phyloP scores from a whole-genome alignment of 225 moss, liverwort and hornwort species.

The Physcomitrellopsis africana region DNA sequence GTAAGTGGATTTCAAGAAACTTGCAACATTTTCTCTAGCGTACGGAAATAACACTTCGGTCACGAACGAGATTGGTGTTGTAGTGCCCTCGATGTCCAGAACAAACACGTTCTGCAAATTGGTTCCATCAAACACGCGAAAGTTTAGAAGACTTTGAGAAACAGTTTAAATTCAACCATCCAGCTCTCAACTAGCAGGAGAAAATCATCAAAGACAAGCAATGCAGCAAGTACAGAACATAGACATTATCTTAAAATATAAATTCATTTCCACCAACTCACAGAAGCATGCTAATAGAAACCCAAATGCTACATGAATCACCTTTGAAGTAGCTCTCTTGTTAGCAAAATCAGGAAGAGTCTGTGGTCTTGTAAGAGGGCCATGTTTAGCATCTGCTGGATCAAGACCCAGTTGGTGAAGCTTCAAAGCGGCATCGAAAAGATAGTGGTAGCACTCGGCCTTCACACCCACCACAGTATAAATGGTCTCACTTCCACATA shows the following conservation, averaged over 20 bases:
- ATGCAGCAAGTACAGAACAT: not conserved
- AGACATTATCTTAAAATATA: not conserved
- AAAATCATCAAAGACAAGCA: not conserved
- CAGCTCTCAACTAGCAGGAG: no score
- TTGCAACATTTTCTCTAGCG: constrained; percentile 65
- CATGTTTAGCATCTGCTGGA: constrained; percentile 93
- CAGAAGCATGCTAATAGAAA: constrained; percentile 4
- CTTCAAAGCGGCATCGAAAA: constrained; percentile 88
- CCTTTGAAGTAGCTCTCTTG: constrained; percentile 47
- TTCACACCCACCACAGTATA: constrained; percentile 56
- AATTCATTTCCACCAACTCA: not conserved
- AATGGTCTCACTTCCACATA: constrained; percentile 14
- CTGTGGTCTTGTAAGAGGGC: constrained; percentile 47
- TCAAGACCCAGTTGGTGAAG: constrained; percentile 94
- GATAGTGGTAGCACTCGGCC: constrained; percentile 99
- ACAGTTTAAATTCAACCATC: no score
- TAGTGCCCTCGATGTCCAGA: constrained; percentile 98
- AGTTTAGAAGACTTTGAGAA: not conserved
- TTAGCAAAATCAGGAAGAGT: constrained; percentile 41
- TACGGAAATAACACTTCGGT: constrained; percentile 90
- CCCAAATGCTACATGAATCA: not conserved
- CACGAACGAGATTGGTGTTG: constrained; percentile 98
- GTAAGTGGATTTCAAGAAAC: constrained; percentile 79
- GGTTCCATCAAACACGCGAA: not conserved
- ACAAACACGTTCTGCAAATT: constrained; percentile 71